Evolutionary conservation across 805 yeast genomes (phyloP).

Genomic region (Candida ipomoeae): DNA sequence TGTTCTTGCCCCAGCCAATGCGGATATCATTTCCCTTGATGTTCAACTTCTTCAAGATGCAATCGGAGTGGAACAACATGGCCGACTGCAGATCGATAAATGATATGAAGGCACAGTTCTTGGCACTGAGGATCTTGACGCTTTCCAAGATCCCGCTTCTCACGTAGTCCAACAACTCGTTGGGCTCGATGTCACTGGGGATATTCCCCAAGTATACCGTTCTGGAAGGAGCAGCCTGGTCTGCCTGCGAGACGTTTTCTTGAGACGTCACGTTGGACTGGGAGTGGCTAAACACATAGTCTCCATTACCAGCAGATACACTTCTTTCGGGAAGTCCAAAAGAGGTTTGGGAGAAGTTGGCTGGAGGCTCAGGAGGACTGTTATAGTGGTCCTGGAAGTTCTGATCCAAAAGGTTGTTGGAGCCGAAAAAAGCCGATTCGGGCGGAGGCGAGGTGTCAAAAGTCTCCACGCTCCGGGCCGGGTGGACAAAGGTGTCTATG

Average conservation of each 20-base stretch:
- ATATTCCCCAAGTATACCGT: slow-evolving; percentile 89
- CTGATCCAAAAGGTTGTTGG: background rate
- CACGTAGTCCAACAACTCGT: slow-evolving; percentile 83
- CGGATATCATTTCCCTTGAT: slow-evolving; percentile 79
- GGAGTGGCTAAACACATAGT: background rate
- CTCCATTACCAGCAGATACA: background rate
- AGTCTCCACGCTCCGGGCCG: background rate
- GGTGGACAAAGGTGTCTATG: slow-evolving; percentile 1
- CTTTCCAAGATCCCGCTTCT: slow-evolving; percentile 86
- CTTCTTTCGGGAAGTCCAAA: background rate
- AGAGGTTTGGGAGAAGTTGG: background rate
- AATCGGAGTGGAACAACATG: slow-evolving; percentile 87
- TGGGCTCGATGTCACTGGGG: slow-evolving; percentile 74
- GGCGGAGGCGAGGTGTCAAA: background rate
- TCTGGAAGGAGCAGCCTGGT: slow-evolving; percentile 57
- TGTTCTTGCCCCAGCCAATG: slow-evolving; percentile 90
- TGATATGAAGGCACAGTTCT: slow-evolving; percentile 85
- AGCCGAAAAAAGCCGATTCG: background rate
- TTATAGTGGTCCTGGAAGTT: background rate
- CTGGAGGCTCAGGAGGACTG: background rate
- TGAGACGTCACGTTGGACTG: background rate
- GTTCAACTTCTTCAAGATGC: slow-evolving; percentile 75
- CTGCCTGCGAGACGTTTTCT: background rate
- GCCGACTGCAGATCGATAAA: slow-evolving; percentile 89
- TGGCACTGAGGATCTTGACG: slow-evolving; percentile 72